A percentile compares a stretch with the other conserved stretches of the same genome.
Conservation (phyloP, 805 yeast genomes). For the Tetrapisispora namnaoensis region DNA sequence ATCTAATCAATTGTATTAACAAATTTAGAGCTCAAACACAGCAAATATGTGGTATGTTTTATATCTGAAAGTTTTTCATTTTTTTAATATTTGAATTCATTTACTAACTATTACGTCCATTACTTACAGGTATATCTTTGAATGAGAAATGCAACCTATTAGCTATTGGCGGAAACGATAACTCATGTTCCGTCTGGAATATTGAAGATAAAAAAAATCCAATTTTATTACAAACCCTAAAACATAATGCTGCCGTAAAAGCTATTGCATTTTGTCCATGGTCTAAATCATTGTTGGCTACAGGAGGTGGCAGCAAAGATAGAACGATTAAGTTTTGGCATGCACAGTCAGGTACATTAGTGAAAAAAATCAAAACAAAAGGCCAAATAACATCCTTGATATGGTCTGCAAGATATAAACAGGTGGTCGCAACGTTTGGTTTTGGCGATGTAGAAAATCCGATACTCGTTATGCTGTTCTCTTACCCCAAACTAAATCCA, state of each 20-base stretch:
- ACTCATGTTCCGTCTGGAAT: conserved; percentile 71
- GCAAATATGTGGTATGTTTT: conserved; percentile 46
- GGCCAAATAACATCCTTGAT: conserved; percentile 72
- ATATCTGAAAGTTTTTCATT: neutral
- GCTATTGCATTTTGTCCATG: conserved; percentile 90
- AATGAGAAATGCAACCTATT: conserved; percentile 44
- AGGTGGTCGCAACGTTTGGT: conserved; percentile 75
- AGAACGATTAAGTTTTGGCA: conserved; percentile 83
- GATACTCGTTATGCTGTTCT: conserved; percentile 46
- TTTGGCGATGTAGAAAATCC: conserved; percentile 50
- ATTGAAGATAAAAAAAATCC: conserved; percentile 37
- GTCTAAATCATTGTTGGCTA: conserved; percentile 69
- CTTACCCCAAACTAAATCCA: conserved; percentile 54
- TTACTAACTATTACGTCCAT: neutral
- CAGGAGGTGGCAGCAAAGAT: conserved; percentile 87
- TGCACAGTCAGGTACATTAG: conserved; percentile 61
- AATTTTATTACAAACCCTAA: conserved; percentile 37
- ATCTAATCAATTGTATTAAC: conserved; percentile 11
- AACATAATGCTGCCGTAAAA: conserved; percentile 80
- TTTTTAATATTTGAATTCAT: conserved; percentile 5
- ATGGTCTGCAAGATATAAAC: conserved; percentile 61
- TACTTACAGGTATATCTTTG: conserved; percentile 44
- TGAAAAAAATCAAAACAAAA: conserved; percentile 45
- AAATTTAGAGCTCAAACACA: conserved; percentile 41
- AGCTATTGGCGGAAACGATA: conserved; percentile 82